Evolutionary conservation across 2,329 filamentous ascomycete species (phyloP).

Genomic region (Colletotrichum sp.): DNA sequence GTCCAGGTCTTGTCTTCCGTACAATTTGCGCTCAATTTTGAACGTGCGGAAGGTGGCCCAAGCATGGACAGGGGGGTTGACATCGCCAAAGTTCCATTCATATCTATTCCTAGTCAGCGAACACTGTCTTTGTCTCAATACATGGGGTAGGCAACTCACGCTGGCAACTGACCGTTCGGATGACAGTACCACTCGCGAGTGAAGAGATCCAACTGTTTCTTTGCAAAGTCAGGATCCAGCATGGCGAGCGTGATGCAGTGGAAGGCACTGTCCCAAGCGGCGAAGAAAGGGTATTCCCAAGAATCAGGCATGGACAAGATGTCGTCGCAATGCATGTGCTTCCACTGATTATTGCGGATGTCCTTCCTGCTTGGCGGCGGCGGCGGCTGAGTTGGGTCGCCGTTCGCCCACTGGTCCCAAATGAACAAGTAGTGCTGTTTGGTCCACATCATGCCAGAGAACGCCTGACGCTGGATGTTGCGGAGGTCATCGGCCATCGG

Average conservation of each 20-base stretch:
- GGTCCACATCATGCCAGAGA: conserved; percentile 97
- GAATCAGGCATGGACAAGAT: conserved; percentile 98
- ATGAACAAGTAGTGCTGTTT: conserved; percentile 98
- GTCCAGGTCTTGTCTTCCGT: conserved; percentile 91
- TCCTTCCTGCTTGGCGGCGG: conserved; percentile 80
- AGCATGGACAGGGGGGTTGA: conserved; percentile 94
- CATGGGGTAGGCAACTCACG: conserved; percentile 53
- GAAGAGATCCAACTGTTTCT: conserved; percentile 96
- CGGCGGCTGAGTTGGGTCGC: conserved; percentile 85
- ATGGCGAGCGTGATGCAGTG: conserved; percentile 95
- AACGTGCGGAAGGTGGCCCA: conserved; percentile 96
- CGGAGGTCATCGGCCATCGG: conserved; percentile 93
- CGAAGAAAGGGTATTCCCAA: conserved; percentile 98
- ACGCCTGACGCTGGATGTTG: conserved; percentile 93
- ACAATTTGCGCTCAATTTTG: conserved; percentile 98
- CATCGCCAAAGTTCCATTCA: conserved; percentile 98
- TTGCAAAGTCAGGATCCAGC: conserved; percentile 97
- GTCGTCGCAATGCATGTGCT: conserved; percentile 92
- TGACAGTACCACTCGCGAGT: conserved; percentile 99
- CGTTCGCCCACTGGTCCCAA: conserved; percentile 98
- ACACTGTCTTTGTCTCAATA: background rate
- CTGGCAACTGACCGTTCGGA: conserved; percentile 92
- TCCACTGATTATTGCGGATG: conserved; percentile 89
- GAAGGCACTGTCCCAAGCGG: conserved; percentile 96
- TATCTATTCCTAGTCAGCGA: conserved; percentile 47